These are phyloP conservation scores for Phytophthora meadii DNA, from an alignment of 352 stramenopile genomes.

Conservation along the genomic window DNA sequence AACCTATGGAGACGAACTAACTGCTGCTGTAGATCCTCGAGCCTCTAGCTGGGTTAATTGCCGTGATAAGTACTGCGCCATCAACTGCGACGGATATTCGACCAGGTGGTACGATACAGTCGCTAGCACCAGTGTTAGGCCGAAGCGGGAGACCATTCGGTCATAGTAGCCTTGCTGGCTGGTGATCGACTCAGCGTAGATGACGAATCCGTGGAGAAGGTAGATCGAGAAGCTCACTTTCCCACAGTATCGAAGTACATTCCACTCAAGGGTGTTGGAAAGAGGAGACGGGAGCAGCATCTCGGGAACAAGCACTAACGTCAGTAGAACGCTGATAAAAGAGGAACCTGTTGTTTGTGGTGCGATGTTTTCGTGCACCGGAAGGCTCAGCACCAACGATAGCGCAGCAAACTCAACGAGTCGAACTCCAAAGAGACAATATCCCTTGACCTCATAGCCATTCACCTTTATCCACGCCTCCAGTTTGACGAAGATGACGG, in stretches of 20 bases:
- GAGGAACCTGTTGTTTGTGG: slow-evolving; percentile 15
- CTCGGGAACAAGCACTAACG: slow-evolving; percentile 43
- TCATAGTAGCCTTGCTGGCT: slow-evolving; percentile 28
- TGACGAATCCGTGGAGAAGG: slow-evolving; percentile 47
- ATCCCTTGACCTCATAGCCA: slow-evolving; percentile 12
- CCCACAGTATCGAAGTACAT: slow-evolving; percentile 33
- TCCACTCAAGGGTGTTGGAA: slow-evolving; percentile 21
- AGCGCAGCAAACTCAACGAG: slow-evolving; percentile 16
- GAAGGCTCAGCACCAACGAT: slow-evolving; percentile 34
- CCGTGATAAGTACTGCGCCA: slow-evolving; percentile 33
- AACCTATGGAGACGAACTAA: too few relatives aligned
- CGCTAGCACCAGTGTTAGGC: slow-evolving; percentile 33
- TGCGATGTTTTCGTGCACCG: slow-evolving; percentile 19
- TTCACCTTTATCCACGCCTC: slow-evolving; percentile 17
- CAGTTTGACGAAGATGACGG: slow-evolving; percentile 37
- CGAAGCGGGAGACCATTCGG: slow-evolving; percentile 29
- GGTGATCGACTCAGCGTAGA: slow-evolving; percentile 18
- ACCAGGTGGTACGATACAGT: slow-evolving; percentile 45
- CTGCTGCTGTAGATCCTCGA: too few relatives aligned
- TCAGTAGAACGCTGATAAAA: slow-evolving; percentile 37
- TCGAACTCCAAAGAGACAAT: slow-evolving; percentile 17
- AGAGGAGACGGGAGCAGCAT: slow-evolving; percentile 37
- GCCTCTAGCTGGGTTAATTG: slow-evolving; percentile 9
- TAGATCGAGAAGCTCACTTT: slow-evolving; percentile 58
- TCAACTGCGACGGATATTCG: slow-evolving; percentile 47